Evolutionary conservation across 2,329 filamentous ascomycete genomes (phyloP).

Genomic region (Pseudocercospora ulei): DNA sequence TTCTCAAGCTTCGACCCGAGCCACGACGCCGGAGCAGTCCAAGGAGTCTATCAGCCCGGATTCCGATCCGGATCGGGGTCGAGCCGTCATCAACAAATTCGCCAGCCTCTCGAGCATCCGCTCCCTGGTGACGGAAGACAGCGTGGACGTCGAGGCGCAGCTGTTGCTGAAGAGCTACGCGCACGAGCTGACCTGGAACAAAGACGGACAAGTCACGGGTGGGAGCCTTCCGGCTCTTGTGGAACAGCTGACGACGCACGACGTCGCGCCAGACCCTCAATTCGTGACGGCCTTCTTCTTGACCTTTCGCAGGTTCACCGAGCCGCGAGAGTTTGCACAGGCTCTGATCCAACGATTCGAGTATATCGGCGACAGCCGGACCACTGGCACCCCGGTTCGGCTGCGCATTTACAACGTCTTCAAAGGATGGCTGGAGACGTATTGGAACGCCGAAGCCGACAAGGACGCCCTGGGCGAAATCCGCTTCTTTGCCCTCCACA

Average conservation of each 20-base stretch:
- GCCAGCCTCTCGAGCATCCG: slow-evolving; percentile 56
- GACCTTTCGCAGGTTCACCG: slow-evolving; percentile 88
- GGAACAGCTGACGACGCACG: slow-evolving; percentile 87
- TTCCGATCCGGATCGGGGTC: too few species aligned
- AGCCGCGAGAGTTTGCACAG: slow-evolving; percentile 66
- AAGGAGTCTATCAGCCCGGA: slow-evolving; percentile 39
- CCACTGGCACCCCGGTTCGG: slow-evolving; percentile 68
- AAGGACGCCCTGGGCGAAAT: slow-evolving; percentile 65
- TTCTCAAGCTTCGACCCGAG: slow-evolving; percentile 75
- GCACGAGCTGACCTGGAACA: slow-evolving; percentile 85
- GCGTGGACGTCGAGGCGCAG: slow-evolving; percentile 68
- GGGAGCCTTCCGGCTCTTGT: slow-evolving; percentile 82
- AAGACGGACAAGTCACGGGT: slow-evolving; percentile 87
- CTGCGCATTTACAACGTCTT: slow-evolving; percentile 91
- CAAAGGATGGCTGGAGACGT: slow-evolving; percentile 93
- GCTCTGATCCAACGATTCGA: slow-evolving; percentile 85
- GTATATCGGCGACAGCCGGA: slow-evolving; percentile 69
- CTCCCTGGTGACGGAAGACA: slow-evolving; percentile 60
- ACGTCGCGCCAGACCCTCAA: slow-evolving; percentile 79
- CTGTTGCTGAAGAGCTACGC: slow-evolving; percentile 87
- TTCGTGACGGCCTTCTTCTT: slow-evolving; percentile 95
- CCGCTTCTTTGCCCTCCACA: slow-evolving; percentile 65
- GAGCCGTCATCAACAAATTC: slow-evolving; percentile 50
- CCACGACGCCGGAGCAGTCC: slow-evolving; percentile 69
- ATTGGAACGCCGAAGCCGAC: slow-evolving; percentile 81